A percentile compares a stretch with the other conserved stretches of the same genome.
These are phyloP conservation scores for Pisolithus sp. DNA, from an alignment of 768 basidiomycete genomes.

Conservation along the genomic window DNA sequence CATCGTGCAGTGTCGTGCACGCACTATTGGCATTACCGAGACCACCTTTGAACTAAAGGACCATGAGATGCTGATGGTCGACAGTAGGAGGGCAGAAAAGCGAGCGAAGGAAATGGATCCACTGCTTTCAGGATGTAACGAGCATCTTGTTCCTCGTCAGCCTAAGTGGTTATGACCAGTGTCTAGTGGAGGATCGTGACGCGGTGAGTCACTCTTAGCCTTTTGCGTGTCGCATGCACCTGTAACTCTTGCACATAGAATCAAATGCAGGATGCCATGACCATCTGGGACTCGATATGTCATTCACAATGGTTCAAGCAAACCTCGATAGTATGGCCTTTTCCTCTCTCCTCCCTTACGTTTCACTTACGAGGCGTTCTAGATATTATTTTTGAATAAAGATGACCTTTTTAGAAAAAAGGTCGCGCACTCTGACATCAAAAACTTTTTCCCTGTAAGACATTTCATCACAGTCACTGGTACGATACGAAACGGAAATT, in stretches of 20 bases:
- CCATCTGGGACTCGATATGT: slow-evolving; percentile 98
- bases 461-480: not conserved
- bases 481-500: not conserved
- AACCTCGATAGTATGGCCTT: slow-evolving; percentile 72
- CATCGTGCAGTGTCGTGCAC: slow-evolving; percentile 78
- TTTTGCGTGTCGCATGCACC: not conserved
- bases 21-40: slow-evolving; percentile 89
- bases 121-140: slow-evolving; percentile 92
- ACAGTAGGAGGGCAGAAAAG: slow-evolving; percentile 93
- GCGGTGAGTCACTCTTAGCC: slow-evolving; percentile 51
- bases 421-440: slow-evolving; percentile 75
- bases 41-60: slow-evolving; percentile 75
- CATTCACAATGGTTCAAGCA: slow-evolving; percentile 97
- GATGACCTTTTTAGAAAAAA: slow-evolving; percentile 89
- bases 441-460: slow-evolving; percentile 80
- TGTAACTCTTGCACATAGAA: slow-evolving; percentile 44
- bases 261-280: slow-evolving; percentile 98
- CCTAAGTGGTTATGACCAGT: slow-evolving; percentile 90
- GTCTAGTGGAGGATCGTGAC: slow-evolving; percentile 87
- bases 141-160: slow-evolving; percentile 89
- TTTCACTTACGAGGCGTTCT: slow-evolving; percentile 1
- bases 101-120: slow-evolving; percentile 90
- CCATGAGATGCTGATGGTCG: slow-evolving; percentile 88
- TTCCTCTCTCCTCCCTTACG: not conserved
- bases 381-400: slow-evolving; percentile 96